phyloP scores from a whole-genome alignment of 345 rosid genomes.

The Erucastrum elatum region DNA sequence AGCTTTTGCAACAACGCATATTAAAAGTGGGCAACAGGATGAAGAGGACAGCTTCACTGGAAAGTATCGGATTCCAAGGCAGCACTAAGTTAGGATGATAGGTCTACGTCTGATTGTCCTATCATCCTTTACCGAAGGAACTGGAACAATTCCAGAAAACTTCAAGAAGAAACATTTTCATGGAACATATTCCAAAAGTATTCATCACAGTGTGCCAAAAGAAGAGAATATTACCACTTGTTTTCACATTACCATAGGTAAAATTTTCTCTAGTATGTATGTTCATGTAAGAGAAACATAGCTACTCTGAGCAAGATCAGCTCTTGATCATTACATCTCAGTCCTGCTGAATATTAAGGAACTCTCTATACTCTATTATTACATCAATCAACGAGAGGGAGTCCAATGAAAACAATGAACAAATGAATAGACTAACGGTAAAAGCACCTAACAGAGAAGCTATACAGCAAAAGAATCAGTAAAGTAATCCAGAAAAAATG shows the following conservation, averaged over 20 bases:
- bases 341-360: slow-evolving; percentile 2
- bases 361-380: background rate
- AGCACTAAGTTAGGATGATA: background rate
- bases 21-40: background rate
- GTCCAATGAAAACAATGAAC: slow-evolving; percentile 11
- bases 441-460: slow-evolving; percentile 9
- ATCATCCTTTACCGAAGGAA: slow-evolving; percentile 4
- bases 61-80: slow-evolving; percentile 40
- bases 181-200: slow-evolving; percentile 34
- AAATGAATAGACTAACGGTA: slow-evolving; percentile 14
- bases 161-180: slow-evolving; percentile 31
- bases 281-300: background rate
- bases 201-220: slow-evolving; percentile 26
- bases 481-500: slow-evolving; percentile 7
- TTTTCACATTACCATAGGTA: slow-evolving; percentile 15
- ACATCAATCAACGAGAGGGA: slow-evolving; percentile 1
- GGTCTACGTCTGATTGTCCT: background rate
- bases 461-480: slow-evolving; percentile 16
- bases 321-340: background rate
- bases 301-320: background rate
- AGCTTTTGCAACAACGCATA: slow-evolving; percentile 15
- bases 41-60: slow-evolving; percentile 1
- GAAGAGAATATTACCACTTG: slow-evolving; percentile 12
- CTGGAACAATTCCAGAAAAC: slow-evolving; percentile 29
- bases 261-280: background rate